phyloP scores from a whole-genome alignment of 2,329 filamentous ascomycete genomes.

The Colletotrichum karsti region DNA sequence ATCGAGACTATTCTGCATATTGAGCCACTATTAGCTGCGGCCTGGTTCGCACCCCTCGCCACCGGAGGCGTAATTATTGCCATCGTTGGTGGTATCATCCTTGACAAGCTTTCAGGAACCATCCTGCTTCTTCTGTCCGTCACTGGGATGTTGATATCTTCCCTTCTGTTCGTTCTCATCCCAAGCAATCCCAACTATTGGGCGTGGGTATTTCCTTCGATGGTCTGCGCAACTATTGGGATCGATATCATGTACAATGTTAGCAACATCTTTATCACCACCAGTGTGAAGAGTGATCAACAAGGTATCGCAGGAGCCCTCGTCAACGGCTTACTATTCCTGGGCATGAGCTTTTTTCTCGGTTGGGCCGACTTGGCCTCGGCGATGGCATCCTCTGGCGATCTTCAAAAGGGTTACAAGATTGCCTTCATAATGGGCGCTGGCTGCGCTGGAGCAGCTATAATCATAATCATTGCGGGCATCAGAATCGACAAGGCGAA shows the following conservation, averaged over 20 bases:
- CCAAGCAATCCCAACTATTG: slow-evolving; percentile 72
- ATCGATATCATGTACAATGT: slow-evolving; percentile 82
- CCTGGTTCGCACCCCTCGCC: slow-evolving; percentile 75
- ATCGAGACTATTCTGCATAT: slow-evolving; percentile 68
- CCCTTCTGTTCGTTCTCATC: slow-evolving; percentile 71
- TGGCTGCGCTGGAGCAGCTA: slow-evolving; percentile 57
- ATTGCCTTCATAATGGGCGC: slow-evolving; percentile 73
- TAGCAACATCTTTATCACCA: slow-evolving; percentile 81
- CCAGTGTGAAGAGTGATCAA: slow-evolving; percentile 68
- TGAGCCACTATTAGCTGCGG: slow-evolving; percentile 69
- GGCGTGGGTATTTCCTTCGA: slow-evolving; percentile 77
- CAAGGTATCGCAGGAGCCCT: slow-evolving; percentile 79
- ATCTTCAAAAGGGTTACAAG: slow-evolving; percentile 63
- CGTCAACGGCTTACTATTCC: slow-evolving; percentile 75
- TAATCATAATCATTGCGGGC: slow-evolving; percentile 60
- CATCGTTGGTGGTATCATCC: slow-evolving; percentile 68
- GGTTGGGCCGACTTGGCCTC: slow-evolving; percentile 74
- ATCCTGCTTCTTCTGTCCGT: slow-evolving; percentile 70
- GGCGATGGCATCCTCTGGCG: slow-evolving; percentile 63
- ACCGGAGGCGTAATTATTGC: slow-evolving; percentile 74
- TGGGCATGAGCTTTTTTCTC: slow-evolving; percentile 77
- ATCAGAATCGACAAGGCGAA: slow-evolving; percentile 41
- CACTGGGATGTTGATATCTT: slow-evolving; percentile 64
- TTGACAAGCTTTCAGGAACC: slow-evolving; percentile 72
- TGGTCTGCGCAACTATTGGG: slow-evolving; percentile 76